Base-by-base conservation (phyloP, 768 basidiomycete species). In the Sutorius australiensis region DNA sequence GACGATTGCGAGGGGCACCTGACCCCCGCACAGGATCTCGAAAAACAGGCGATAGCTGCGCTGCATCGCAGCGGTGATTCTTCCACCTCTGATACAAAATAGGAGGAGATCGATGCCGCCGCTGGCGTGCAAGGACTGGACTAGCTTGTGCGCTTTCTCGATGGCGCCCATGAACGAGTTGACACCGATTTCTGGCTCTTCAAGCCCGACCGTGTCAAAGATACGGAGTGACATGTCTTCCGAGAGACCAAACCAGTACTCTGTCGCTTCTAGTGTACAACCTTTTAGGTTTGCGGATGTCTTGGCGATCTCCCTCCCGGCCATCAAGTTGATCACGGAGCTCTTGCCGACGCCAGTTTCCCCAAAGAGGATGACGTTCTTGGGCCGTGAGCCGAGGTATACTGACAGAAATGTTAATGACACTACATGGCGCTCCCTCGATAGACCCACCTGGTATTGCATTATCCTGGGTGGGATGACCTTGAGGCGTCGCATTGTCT, bases 41-140 rank as follows among this genome's bases (percentile, higher is more conserved):
- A 19, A 33, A 31, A 60, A 60, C n/a, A 60, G 14, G n/a, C 47
- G 46, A 27, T 61, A 61, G 39, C 19, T 57, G 13, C 48, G 40
- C 21, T 60, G 59, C 33, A 34, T 19, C 1, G 55, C 27, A 5
- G 16, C 1, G 0, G 60, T 61, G 33, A 61, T n/a, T 6, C 60
- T 38, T 1, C 43, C 44, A 1, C 19, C 44, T 14, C 46, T 33
- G 27, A 61, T 19, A 36, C 60, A 61, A 43, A 61, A 61, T 2
- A 61, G 32, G 16, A 61, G 51, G 27, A 61, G 54, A 17, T 61
- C 51, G 33, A 61, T 34, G 9, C 59, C 60, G 16, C 60, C 59
- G 0, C 36, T 30, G 7, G 36, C 0, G 6, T 47, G 40, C 6
- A 61, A 11, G 24, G 40, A 33, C 9, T 28, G n/a, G 10, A 61